phyloP scores from a whole-genome alignment of 495 filamentous ascomycete genomes.

The Talaromyces ruber region DNA sequence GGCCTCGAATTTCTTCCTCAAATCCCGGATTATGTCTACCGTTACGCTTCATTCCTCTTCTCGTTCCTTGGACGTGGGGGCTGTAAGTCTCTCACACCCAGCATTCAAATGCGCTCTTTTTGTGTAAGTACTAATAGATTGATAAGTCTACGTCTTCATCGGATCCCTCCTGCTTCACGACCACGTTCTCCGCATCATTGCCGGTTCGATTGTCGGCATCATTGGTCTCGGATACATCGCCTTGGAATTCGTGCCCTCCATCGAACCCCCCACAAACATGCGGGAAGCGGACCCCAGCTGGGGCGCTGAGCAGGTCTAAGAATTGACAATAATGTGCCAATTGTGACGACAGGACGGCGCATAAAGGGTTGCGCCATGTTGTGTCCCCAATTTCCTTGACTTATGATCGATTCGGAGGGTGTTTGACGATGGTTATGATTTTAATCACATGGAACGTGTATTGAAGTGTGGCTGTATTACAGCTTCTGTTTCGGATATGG shows the following conservation, averaged over 20 bases:
- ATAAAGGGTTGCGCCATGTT: not conserved
- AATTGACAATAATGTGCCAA: not conserved
- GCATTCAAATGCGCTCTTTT: not conserved
- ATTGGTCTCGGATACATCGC: slow-evolving; percentile 71
- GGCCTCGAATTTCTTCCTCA: slow-evolving; percentile 69
- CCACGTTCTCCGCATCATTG: slow-evolving; percentile 46
- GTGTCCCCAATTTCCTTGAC: not conserved
- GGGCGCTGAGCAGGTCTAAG: slow-evolving; percentile 85
- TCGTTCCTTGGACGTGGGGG: slow-evolving; percentile 90
- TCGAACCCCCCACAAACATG: slow-evolving; percentile 98
- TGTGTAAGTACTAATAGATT: slow-evolving; percentile 13
- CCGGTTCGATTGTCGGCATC: slow-evolving; percentile 64
- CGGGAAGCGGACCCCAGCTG: slow-evolving; percentile 81
- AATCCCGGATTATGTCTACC: slow-evolving; percentile 83
- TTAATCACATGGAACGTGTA: not conserved
- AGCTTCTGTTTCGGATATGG: not conserved
- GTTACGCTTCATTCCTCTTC: slow-evolving; percentile 96
- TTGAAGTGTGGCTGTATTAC: not conserved
- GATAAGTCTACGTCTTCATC: slow-evolving; percentile 92
- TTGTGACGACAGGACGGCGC: not conserved
- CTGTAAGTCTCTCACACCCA: slow-evolving; percentile 52
- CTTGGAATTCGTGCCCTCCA: slow-evolving; percentile 89
- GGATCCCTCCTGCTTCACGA: slow-evolving; percentile 73
- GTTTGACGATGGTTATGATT: not conserved
- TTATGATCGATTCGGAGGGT: not conserved